These are phyloP conservation scores for Neurospora sp. DNA, from an alignment of 495 filamentous ascomycete genomes.

Conservation along the genomic window DNA sequence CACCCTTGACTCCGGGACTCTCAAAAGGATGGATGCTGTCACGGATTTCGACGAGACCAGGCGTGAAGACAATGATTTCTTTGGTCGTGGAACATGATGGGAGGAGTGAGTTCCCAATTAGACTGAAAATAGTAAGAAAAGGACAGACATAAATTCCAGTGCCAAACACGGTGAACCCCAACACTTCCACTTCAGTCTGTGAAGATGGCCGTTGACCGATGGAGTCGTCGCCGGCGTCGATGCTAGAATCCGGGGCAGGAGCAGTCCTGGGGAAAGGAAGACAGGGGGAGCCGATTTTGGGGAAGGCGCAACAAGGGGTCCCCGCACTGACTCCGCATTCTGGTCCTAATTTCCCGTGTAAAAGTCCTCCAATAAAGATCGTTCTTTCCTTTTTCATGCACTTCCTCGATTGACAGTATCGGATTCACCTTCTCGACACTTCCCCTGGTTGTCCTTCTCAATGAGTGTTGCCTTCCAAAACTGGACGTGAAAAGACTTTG, in stretches of 20 bases:
- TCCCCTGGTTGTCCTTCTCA: not conserved
- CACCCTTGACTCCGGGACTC: not conserved
- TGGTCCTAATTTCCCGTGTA: conserved; percentile 6
- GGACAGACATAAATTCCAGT: not conserved
- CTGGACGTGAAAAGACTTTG: not conserved
- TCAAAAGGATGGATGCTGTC: not conserved
- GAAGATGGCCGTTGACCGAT: not conserved
- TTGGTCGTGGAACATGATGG: not conserved
- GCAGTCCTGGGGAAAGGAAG: not conserved
- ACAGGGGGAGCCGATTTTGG: not conserved
- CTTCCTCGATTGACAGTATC: not conserved
- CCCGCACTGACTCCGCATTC: conserved; percentile 14
- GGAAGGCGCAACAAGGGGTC: conserved; percentile 5
- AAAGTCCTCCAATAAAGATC: conserved; percentile 13
- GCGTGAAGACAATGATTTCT: not conserved
- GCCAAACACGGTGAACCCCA: not conserved
- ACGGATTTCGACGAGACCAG: not conserved
- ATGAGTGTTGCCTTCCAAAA: not conserved
- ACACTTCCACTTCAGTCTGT: not conserved
- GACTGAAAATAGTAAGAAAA: not conserved
- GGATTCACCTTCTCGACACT: not conserved
- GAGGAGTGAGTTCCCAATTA: not conserved
- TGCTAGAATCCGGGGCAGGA: not conserved
- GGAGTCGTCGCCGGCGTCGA: not conserved
- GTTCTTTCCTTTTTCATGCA: not conserved